A percentile compares a stretch with the other conserved stretches of the same genome.
phyloP scores from a whole-genome alignment of 495 filamentous ascomycete species.

The Tetracladium marchalianum region DNA sequence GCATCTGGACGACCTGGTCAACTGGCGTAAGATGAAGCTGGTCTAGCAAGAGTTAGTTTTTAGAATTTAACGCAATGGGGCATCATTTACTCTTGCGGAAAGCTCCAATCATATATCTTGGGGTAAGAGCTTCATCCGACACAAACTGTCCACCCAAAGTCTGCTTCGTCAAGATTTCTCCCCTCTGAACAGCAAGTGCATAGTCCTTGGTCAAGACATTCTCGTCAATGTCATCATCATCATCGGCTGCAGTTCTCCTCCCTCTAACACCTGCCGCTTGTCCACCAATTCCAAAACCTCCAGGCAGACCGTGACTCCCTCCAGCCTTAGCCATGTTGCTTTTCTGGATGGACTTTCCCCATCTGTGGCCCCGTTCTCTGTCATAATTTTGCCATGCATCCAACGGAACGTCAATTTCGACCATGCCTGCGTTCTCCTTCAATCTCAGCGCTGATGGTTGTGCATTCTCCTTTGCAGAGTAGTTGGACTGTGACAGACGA shows the following conservation, averaged over 20 bases:
- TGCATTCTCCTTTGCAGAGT: constrained; percentile 39
- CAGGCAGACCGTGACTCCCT: constrained; percentile 47
- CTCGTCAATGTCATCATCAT: constrained; percentile 26
- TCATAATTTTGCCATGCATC: constrained; percentile 54
- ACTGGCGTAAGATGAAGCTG: constrained; percentile 61
- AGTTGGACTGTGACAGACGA: constrained; percentile 38
- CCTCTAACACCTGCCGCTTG: constrained; percentile 23
- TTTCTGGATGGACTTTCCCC: constrained; percentile 55
- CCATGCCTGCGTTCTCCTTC: constrained; percentile 55
- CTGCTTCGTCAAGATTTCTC: constrained; percentile 43
- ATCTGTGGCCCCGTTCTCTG: constrained; percentile 50
- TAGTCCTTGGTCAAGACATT: constrained; percentile 35
- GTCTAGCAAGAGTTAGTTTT: constrained; percentile 29
- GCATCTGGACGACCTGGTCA: constrained; percentile 59
- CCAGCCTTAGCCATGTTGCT: constrained; percentile 42
- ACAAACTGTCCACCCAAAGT: constrained; percentile 61
- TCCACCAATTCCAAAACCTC: constrained; percentile 45
- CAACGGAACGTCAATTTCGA: constrained; percentile 69
- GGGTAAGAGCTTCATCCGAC: constrained; percentile 44
- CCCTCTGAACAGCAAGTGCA: constrained; percentile 35
- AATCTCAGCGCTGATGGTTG: constrained; percentile 53
- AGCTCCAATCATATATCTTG: constrained; percentile 62
- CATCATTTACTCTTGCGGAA: constrained; percentile 48
- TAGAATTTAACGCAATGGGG: not conserved
- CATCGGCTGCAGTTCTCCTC: constrained; percentile 27